Base-by-base conservation (phyloP, 2,329 filamentous ascomycete genomes). In the Trichoderma sp. region DNA sequence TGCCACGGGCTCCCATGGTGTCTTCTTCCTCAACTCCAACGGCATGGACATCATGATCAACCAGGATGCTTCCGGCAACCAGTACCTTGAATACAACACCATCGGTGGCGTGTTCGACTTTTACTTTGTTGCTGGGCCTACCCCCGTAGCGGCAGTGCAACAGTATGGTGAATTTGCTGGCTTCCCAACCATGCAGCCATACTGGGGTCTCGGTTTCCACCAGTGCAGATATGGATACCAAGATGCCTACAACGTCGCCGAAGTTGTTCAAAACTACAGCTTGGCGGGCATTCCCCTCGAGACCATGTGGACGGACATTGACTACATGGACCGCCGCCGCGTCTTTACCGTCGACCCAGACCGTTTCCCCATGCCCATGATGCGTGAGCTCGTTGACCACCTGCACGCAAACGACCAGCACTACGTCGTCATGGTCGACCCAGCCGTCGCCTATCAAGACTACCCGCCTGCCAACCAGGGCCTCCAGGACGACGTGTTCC, bases 161-260 rank as follows among this genome's bases (percentile, higher is more conserved):
- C 88, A 93, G 53, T 97, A 96, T 81, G 91, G 94, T 77, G 83
- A 85, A 75, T 89, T 92, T 2, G 86, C 92, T 69, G 94, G 94
- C 0, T 85, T 94, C 6, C 94, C 94, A 1, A 91, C 91, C 0
- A 92, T 96, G 90, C 93, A 95, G 81, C 92, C 93, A 78, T 97
- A 97, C 84, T 96, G 91, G 87, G 91, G 92, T 0, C 91, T 97
- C 76, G 95, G 95, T 0, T 96, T 89, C 81, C 94, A 97, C 78
- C 94, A 97, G 81, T 96, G 94, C 79, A 89, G 93, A 76, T 97
- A 94, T 91, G 94, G 94, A 1, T 97, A 97, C 81, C 85, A 88
- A 53, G 94, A 94, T 79, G 95, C 93, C 91, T 89, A 90, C 1
- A 87, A 90, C 33, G 81, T 94, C 3, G 88, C 92, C 77, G 89